phyloP scores from a whole-genome alignment of 495 filamentous ascomycete species.

The Penicillium egyptiacum region DNA sequence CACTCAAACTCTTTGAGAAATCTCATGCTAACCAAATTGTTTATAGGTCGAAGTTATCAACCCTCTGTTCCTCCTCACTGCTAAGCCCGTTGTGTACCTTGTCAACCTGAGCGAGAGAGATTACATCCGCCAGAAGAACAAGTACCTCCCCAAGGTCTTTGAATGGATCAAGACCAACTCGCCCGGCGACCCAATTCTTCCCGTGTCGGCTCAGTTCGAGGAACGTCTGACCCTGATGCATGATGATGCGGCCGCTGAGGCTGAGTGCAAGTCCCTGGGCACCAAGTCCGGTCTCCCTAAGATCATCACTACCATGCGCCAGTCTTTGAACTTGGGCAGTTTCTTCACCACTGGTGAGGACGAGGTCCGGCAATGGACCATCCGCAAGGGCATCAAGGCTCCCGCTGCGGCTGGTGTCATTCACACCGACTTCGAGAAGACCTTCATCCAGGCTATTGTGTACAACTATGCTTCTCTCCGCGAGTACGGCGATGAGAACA shows the following conservation, averaged over 20 bases:
- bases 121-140: conserved; percentile 99
- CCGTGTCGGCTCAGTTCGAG: conserved; percentile 89
- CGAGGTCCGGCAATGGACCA: conserved; percentile 98
- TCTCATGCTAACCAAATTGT: conserved; percentile 25
- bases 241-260: conserved; percentile 71
- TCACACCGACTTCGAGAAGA: conserved; percentile 99
- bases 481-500: conserved; percentile 84
- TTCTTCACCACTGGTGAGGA: conserved; percentile 98
- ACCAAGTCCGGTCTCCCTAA: conserved; percentile 91
- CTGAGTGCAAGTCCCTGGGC: conserved; percentile 86
- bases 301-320: conserved; percentile 91
- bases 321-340: conserved; percentile 79
- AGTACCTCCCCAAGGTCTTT: conserved; percentile 89
- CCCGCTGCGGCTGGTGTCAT: conserved; percentile 97
- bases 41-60: conserved; percentile 94
- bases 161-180: conserved; percentile 93
- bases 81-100: conserved; percentile 96
- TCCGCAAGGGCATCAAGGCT: conserved; percentile 93
- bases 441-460: conserved; percentile 94
- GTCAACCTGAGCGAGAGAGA: conserved; percentile 97
- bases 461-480: conserved; percentile 78
- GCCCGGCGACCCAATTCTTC: conserved; percentile 83
- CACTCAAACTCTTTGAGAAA: conserved; percentile 28
- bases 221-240: conserved; percentile 81
- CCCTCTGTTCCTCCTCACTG: conserved; percentile 88